phyloP scores from a whole-genome alignment of 2,329 filamentous ascomycete species.

The Botryotinia globosa region DNA sequence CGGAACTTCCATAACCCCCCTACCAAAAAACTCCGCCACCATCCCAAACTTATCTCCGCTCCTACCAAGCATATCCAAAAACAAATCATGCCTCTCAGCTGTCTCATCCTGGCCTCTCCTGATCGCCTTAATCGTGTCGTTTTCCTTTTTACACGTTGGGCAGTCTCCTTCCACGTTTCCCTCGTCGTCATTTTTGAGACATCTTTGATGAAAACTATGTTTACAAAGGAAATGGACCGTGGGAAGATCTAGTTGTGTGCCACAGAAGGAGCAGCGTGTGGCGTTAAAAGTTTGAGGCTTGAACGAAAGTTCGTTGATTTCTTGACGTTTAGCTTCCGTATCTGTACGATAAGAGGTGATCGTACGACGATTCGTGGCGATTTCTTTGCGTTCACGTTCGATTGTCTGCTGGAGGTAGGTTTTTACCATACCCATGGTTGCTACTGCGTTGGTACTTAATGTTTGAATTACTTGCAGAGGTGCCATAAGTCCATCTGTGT shows the following conservation, averaged over 20 bases:
- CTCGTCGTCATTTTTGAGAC: constrained; percentile 52
- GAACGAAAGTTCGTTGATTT: constrained; percentile 71
- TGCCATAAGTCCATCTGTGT: constrained; percentile 88
- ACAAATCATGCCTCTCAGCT: constrained; percentile 83
- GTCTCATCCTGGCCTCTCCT: constrained; percentile 82
- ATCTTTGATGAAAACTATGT: constrained; percentile 93
- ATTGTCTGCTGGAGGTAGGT: constrained; percentile 88
- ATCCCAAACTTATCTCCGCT: constrained; percentile 85
- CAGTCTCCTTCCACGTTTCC: constrained; percentile 71
- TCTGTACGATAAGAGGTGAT: constrained; percentile 82
- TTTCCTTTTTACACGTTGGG: constrained; percentile 78
- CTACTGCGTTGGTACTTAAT: constrained; percentile 72
- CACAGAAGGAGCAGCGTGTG: constrained; percentile 81
- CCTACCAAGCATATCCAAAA: constrained; percentile 72
- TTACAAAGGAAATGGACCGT: constrained; percentile 96
- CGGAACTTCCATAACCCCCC: constrained; percentile 74
- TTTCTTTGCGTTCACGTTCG: constrained; percentile 81
- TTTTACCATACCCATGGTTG: constrained; percentile 97
- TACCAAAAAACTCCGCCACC: constrained; percentile 89
- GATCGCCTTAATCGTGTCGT: constrained; percentile 85
- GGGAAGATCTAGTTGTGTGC: constrained; percentile 71
- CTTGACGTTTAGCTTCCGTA: constrained; percentile 73
- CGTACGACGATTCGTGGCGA: constrained; percentile 72
- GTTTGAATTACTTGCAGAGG: constrained; percentile 96
- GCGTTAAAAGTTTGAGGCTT: constrained; percentile 90